Evolutionary conservation across 2,329 filamentous ascomycete species (phyloP), one percentile per base, ranked within the genome.

Genomic region (Colletotrichum noveboracense): DNA sequence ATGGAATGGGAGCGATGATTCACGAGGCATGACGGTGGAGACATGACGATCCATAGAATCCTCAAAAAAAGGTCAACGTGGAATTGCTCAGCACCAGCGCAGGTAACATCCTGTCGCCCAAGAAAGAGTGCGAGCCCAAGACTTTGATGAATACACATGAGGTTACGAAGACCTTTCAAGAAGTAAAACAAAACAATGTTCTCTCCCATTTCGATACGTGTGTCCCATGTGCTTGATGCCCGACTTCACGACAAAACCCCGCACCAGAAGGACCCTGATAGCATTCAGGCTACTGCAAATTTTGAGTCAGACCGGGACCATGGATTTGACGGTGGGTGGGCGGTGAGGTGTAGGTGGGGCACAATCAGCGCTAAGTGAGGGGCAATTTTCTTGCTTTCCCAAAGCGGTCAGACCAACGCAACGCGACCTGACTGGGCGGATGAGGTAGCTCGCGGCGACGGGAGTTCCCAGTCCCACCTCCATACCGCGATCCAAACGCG

Each of bases 1-100:
- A 66, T 62, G 26, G 56, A 55, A 70, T 60, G 32, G 72, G 69
- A 74, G 74, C 70, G 77, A 81, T 78, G 79, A 78, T 78, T 78
- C 80, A 84, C 80, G 80, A 83, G 78, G 80, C 79, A 83, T 79
- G 82, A 84, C 75, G 79, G 62, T 78, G 79, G 79, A 78, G 74
- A 76, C 21, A 78, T 72, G 74, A 77, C 48, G 75, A 76, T 70
- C 76, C 73, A 75, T 75, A 76, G 74, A 76, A 76, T 66, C 71
- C 74, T 76, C 74, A 74, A 70, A 48, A 71, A 71, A 75, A 70
- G 21, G 77, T 75, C 77, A 75, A 70, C 61, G 60, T 52, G 52
- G 30, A 66, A 66, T 71, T 75, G 16, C 66, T 75, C 66, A 62
- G 71, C 74, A 76, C 74, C 74, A 36, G 66, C 71, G 24, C 38